Conservation (phyloP, 1,284 basidiomycete species). For the Naganishia liquefaciens region DNA sequence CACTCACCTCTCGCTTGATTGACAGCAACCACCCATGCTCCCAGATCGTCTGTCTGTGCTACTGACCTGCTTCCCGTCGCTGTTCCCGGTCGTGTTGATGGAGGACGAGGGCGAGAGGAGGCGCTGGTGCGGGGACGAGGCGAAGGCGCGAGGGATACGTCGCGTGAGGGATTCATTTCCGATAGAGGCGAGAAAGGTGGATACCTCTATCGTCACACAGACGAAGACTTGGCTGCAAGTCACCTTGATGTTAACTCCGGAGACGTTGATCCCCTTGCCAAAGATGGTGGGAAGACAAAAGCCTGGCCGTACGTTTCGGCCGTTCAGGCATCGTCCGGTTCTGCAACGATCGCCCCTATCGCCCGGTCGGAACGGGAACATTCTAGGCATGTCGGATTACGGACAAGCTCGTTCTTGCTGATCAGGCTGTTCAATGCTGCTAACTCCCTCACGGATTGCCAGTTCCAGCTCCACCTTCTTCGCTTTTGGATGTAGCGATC, state of each 20-base stretch:
- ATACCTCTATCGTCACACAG: too few species aligned
- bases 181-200: too few species aligned
- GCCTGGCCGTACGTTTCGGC: neutral
- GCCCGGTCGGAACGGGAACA: neutral
- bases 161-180: constrained; percentile 10
- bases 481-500: too few species aligned
- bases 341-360: constrained; percentile 7
- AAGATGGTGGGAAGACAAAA: neutral
- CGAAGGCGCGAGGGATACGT: constrained; percentile 4
- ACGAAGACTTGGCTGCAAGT: too few species aligned
- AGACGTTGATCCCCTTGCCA: too few species aligned
- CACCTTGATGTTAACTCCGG: too few species aligned
- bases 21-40: constrained; percentile 39
- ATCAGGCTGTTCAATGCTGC: too few species aligned
- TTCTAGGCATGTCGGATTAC: too few species aligned
- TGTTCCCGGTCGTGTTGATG: constrained; percentile 33
- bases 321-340: neutral
- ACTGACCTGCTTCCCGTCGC: constrained; percentile 27
- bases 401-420: too few species aligned
- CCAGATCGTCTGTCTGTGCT: constrained; percentile 30
- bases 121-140: constrained; percentile 36
- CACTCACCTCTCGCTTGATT: constrained; percentile 34
- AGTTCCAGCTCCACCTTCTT: too few species aligned
- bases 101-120: constrained; percentile 15
- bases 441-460: too few species aligned